These are phyloP conservation scores for Saprolegnia diclina DNA, from an alignment of 352 stramenopile genomes.

Conservation along the genomic window DNA sequence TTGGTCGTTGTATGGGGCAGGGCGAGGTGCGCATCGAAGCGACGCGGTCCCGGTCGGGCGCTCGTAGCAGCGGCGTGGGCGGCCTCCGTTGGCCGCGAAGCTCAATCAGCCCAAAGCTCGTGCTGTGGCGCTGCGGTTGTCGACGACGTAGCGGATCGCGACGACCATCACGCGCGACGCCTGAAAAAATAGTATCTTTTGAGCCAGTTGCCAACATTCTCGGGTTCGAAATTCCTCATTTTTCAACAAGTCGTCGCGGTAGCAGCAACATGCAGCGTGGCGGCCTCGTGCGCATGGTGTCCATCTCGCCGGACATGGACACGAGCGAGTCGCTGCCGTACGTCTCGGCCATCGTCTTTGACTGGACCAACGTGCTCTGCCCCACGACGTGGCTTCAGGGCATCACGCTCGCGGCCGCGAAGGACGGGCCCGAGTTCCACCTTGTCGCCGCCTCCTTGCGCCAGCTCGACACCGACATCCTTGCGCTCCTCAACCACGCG, in stretches of 20 bases:
- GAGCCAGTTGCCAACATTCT: no score
- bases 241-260: no score
- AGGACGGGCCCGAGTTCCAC: conserved; percentile 2
- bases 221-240: no score
- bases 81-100: no score
- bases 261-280: neutral
- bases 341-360: conserved; percentile 17
- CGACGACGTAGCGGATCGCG: no score
- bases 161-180: no score
- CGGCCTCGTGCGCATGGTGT: conserved; percentile 10
- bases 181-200: no score
- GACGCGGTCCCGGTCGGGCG: neutral
- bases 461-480: neutral
- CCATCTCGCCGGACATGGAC: conserved; percentile 14
- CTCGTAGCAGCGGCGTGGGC: neutral
- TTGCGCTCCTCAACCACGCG: neutral
- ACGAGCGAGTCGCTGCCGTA: conserved; percentile 15
- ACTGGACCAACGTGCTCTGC: conserved; percentile 19
- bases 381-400: conserved; percentile 21
- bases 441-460: conserved; percentile 3
- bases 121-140: no score
- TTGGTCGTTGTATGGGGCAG: neutral
- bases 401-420: neutral
- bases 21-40: neutral
- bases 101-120: no score